Evolutionary conservation across 768 basidiomycete genomes (phyloP).

Genomic region (Leccinum subgranulosum): DNA sequence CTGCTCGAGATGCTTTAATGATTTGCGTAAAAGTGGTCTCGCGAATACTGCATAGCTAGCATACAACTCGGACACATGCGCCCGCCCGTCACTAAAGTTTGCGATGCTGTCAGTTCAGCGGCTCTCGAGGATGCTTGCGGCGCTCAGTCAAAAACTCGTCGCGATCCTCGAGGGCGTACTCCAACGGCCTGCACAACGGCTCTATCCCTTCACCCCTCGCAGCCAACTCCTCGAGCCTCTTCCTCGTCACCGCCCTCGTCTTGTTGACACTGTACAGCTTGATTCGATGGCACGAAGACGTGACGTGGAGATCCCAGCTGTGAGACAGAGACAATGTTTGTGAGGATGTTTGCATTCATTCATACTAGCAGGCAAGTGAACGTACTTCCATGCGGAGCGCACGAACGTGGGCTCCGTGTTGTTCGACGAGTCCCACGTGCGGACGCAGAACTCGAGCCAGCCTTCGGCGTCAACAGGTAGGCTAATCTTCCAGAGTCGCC

Average conservation of each 20-base stretch:
- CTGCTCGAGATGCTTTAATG: too few relatives aligned
- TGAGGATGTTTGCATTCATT: background rate
- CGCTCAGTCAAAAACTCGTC: constrained; percentile 4
- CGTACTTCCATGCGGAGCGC: constrained; percentile 54
- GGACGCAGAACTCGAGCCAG: constrained; percentile 54
- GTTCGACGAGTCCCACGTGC: constrained; percentile 56
- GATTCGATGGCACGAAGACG: constrained; percentile 52
- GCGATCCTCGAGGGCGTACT: constrained; percentile 6
- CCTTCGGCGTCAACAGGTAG: constrained; percentile 53
- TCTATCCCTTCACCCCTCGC: constrained; percentile 34
- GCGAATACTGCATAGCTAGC: background rate
- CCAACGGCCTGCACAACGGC: constrained; percentile 7
- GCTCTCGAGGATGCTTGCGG: constrained; percentile 11
- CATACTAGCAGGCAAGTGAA: background rate
- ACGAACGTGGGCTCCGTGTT: constrained; percentile 56
- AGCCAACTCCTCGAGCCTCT: constrained; percentile 40
- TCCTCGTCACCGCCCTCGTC: constrained; percentile 39
- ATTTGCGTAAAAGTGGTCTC: too few relatives aligned
- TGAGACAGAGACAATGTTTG: background rate
- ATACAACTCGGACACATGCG: background rate
- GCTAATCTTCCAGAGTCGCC: constrained; percentile 51
- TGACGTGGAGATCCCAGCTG: constrained; percentile 54
- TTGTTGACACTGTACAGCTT: constrained; percentile 53
- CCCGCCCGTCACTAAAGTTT: background rate
- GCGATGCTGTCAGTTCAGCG: background rate